These are phyloP conservation scores for Rhodotorula sp. DNA, from an alignment of 1,284 basidiomycete genomes.

Conservation along the genomic window DNA sequence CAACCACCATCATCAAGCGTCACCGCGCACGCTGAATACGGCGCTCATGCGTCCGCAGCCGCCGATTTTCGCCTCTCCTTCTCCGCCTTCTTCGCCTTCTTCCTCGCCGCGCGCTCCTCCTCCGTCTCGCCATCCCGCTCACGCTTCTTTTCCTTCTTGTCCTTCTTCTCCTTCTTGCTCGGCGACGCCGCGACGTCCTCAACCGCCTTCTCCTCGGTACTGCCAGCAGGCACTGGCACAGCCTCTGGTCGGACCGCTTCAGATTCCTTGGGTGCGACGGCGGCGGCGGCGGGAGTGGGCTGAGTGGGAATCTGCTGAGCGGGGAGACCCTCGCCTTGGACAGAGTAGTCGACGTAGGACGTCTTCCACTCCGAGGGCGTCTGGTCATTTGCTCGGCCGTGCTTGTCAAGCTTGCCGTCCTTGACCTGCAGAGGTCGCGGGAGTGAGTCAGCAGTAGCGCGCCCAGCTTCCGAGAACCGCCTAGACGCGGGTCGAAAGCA, in stretches of 20 bases:
- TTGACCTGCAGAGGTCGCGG: conserved; percentile 62
- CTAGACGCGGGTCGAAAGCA: neutral
- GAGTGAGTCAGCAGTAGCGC: no score
- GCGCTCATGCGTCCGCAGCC: neutral
- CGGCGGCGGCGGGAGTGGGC: conserved; percentile 1
- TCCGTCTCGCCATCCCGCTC: conserved; percentile 53
- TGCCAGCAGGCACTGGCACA: conserved; percentile 38
- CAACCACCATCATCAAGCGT: no score
- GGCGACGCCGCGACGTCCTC: conserved; percentile 44
- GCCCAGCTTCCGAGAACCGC: conserved; percentile 15
- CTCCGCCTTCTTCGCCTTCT: conserved; percentile 16
- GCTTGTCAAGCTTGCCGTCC: conserved; percentile 93
- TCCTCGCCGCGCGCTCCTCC: conserved; percentile 17
- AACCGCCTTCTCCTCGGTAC: conserved; percentile 46
- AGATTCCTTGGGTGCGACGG: conserved; percentile 42
- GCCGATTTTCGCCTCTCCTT: conserved; percentile 1
- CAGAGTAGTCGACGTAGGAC: conserved; percentile 86
- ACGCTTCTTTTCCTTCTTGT: conserved; percentile 46
- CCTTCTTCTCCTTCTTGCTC: conserved; percentile 43
- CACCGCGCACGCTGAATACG: neutral
- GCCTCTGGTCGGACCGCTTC: conserved; percentile 51
- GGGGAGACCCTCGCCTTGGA: conserved; percentile 48
- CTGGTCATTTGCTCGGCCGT: conserved; percentile 85
- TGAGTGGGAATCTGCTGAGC: conserved; percentile 42
- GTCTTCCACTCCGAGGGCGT: conserved; percentile 89